Percentiles rank a stretch among this genome's conserved stretches.
phyloP scores from a whole-genome alignment of 2,329 filamentous ascomycete species.

The Didymella pomorum region DNA sequence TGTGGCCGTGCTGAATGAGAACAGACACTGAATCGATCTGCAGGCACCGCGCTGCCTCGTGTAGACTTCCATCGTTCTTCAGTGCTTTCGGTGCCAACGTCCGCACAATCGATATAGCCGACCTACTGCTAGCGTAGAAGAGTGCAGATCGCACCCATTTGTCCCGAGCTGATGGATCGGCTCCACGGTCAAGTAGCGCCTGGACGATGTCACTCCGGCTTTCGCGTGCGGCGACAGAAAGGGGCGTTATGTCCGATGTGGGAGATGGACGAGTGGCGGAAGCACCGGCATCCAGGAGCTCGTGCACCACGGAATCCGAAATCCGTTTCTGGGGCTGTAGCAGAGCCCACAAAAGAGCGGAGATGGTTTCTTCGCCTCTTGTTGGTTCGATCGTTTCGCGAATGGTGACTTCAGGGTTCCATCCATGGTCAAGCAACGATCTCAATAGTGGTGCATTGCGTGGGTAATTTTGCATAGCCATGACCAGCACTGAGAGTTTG shows the following conservation, averaged over 20 bases:
- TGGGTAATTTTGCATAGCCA: slow-evolving; percentile 40
- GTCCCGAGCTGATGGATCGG: slow-evolving; percentile 67
- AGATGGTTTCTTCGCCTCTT: slow-evolving; percentile 63
- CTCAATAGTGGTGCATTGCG: slow-evolving; percentile 32
- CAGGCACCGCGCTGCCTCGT: slow-evolving; percentile 68
- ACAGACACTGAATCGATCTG: slow-evolving; percentile 65
- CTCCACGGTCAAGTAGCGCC: slow-evolving; percentile 64
- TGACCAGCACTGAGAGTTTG: slow-evolving; percentile 33
- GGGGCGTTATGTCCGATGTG: slow-evolving; percentile 62
- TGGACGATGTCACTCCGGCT: slow-evolving; percentile 66
- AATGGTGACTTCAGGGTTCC: slow-evolving; percentile 52
- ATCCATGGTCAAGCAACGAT: slow-evolving; percentile 36
- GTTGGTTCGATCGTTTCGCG: slow-evolving; percentile 57
- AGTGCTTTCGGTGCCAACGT: slow-evolving; percentile 65
- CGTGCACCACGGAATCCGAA: slow-evolving; percentile 65
- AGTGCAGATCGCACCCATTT: slow-evolving; percentile 66
- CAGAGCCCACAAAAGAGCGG: slow-evolving; percentile 68
- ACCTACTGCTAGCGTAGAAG: slow-evolving; percentile 63
- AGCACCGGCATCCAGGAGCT: slow-evolving; percentile 64
- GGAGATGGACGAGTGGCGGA: slow-evolving; percentile 66
- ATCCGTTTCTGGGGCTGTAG: slow-evolving; percentile 69
- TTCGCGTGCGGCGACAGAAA: slow-evolving; percentile 67
- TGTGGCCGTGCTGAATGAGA: slow-evolving; percentile 67
- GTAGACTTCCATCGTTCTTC: slow-evolving; percentile 71
- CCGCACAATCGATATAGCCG: slow-evolving; percentile 36